phyloP scores from a whole-genome alignment of 148 eudicot species.

The Fallopia convolvulus region DNA sequence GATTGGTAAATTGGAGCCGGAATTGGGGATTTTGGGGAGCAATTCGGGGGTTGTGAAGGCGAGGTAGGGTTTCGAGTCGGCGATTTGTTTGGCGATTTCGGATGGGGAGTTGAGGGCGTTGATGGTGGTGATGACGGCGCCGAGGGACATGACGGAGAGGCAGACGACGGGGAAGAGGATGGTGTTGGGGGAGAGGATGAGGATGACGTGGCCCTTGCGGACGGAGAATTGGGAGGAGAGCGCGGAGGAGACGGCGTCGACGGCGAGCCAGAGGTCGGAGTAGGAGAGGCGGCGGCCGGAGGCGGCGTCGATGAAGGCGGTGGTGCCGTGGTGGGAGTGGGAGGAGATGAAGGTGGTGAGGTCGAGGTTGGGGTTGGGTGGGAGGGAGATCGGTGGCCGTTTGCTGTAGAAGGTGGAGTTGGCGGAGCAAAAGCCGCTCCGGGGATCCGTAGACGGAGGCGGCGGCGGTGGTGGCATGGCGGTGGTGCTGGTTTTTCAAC shows the following conservation, averaged over 20 bases:
- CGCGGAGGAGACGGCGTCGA: constrained; percentile 46
- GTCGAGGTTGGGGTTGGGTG: constrained; percentile 39
- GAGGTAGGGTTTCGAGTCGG: constrained; percentile 55
- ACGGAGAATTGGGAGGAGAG: constrained; percentile 43
- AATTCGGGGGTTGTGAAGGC: constrained; percentile 64
- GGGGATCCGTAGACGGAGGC: constrained; percentile 16
- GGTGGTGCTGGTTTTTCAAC: not conserved
- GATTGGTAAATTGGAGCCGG: constrained; percentile 28
- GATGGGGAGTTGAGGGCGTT: constrained; percentile 62
- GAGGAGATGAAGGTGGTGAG: constrained; percentile 84
- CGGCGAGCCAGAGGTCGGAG: constrained; percentile 48
- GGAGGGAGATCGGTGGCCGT: constrained; percentile 49
- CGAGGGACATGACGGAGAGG: constrained; percentile 74
- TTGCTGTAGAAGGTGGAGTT: constrained; percentile 71
- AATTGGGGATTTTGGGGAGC: constrained; percentile 33
- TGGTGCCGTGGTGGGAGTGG: constrained; percentile 45
- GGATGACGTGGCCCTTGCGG: constrained; percentile 65
- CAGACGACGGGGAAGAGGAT: constrained; percentile 71
- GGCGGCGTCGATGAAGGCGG: constrained; percentile 81
- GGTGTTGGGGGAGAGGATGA: constrained; percentile 82
- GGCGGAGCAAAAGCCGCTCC: constrained; percentile 43
- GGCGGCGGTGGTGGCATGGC: constrained; percentile 8
- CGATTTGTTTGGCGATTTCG: constrained; percentile 59
- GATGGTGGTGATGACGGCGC: constrained; percentile 80
- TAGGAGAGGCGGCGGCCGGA: constrained; percentile 48